A percentile compares a stretch with the other conserved stretches of the same genome.
Conservation (phyloP, 2,329 filamentous ascomycete species). For the Colletotrichum sublineola region DNA sequence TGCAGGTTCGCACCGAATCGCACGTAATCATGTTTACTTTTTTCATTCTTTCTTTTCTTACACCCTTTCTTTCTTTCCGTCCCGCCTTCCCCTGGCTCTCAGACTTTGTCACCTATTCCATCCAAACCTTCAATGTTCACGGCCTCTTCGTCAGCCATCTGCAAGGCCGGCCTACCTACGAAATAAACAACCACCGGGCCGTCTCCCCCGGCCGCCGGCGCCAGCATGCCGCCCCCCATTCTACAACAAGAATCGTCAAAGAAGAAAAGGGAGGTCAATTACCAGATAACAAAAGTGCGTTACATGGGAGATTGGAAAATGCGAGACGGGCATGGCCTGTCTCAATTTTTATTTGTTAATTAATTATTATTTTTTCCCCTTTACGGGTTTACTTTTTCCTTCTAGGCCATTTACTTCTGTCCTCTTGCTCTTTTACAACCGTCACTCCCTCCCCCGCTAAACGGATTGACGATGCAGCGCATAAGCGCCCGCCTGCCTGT, state of each 20-base stretch:
- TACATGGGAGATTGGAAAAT: not conserved
- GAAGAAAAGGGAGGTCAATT: not conserved
- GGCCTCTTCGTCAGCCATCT: not conserved
- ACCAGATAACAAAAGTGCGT: not conserved
- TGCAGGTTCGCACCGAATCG: not conserved
- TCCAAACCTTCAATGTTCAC: not conserved
- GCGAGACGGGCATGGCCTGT: not conserved
- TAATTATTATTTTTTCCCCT: not conserved
- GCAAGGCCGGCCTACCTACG: not conserved
- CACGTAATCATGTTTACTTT: not conserved
- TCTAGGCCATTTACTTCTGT: not conserved
- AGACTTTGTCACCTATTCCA: not conserved
- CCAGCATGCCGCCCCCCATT: slow-evolving; percentile 1
- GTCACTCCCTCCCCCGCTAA: slow-evolving; percentile 8
- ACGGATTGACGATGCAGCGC: slow-evolving; percentile 21
- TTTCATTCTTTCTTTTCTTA: not conserved
- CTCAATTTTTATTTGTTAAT: not conserved
- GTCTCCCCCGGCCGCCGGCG: not conserved
- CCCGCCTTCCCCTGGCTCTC: not conserved
- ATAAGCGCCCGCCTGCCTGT: slow-evolving; percentile 11
- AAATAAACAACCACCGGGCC: not conserved
- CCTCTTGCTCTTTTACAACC: too few relatives aligned
- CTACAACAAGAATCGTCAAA: not conserved
- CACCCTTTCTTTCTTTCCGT: not conserved
- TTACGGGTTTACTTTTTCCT: not conserved